Conservation (phyloP, 495 filamentous ascomycete genomes). For the Penicillium tannophilum region DNA sequence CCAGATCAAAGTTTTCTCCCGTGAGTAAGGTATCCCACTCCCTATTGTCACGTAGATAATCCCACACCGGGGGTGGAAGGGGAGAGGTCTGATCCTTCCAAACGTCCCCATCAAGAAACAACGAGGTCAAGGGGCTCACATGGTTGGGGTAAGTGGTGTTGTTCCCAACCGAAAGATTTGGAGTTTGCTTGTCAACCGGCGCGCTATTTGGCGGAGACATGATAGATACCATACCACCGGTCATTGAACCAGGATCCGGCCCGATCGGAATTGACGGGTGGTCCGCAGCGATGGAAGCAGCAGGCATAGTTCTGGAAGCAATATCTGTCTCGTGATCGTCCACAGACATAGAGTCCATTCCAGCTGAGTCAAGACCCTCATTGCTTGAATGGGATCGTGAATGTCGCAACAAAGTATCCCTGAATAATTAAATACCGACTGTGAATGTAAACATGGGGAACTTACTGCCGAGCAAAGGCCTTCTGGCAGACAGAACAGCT, state of each 20-base stretch:
- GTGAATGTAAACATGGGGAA: not conserved
- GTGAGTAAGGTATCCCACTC: constrained; percentile 16
- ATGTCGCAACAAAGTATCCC: constrained; percentile 28
- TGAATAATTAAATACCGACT: not conserved
- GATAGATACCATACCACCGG: constrained; percentile 8
- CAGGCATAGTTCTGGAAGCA: not conserved
- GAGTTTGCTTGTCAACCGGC: constrained; percentile 12
- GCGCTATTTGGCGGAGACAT: constrained; percentile 15
- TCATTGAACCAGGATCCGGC: constrained; percentile 3
- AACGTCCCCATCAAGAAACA: constrained; percentile 9
- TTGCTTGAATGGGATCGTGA: constrained; percentile 17
- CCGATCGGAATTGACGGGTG: not conserved
- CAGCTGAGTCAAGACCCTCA: not conserved
- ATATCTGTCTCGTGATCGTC: not conserved
- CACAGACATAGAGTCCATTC: not conserved
- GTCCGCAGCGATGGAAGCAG: not conserved
- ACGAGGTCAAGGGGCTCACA: constrained; percentile 10
- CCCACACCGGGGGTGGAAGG: constrained; percentile 6
- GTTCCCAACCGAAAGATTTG: constrained; percentile 9
- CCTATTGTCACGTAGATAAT: constrained; percentile 4
- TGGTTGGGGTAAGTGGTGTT: constrained; percentile 8
- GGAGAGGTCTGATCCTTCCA: constrained; percentile 11
- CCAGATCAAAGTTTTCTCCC: constrained; percentile 28
- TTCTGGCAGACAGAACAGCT: constrained; percentile 30
- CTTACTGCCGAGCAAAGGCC: constrained; percentile 31